Base-by-base conservation (phyloP, 2,329 filamentous ascomycete species). In the Rachicladosporium sp. region DNA sequence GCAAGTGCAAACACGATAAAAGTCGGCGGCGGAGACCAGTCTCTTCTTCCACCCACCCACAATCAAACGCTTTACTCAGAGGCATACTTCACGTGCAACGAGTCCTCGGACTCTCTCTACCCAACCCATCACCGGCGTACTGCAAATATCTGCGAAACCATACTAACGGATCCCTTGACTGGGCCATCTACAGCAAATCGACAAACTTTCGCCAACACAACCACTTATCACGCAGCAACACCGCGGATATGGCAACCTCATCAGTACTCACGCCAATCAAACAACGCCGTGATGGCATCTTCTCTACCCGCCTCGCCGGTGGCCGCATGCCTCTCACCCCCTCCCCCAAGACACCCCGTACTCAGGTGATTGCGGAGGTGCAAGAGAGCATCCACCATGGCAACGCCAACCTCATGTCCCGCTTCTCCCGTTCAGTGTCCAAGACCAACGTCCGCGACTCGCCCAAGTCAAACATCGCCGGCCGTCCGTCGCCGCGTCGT, bases 401-500 rank as follows among this genome's bases (percentile, higher is more conserved):
- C 61, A 77, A 80, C 46, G 82, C 79, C 48, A 88, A 87, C 63
- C 70, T 93, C 43, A 76, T 84, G 48, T 73, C 83, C 44, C 81
- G 87, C 58, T 82, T 94, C 56, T 73, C 82, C 46, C 82, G 82
- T 56, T 79, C 72, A 42, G 63, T 70, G 44, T 72, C 78, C 46
- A 81, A 79, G 67, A 66, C 71, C 31, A 68, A 74, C 31, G 80
- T 84, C 61, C 81, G 83, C 37, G 83, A 91, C 59, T 95, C 89
- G 2, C 87, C 88, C 59, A 96, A 96, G 71, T 95, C 88, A 43
- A 96, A 95, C 71, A 95, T 95, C 61, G 84, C 82, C 50, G 77
- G 78, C 48, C 67, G 68, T 32, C 74, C 76, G 41, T 88, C 85
- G 33, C 88, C 89, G 12, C 82, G 84, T 55, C 85, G 82, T 61